Evolutionary conservation across 345 rosid genomes (phyloP).

Genomic region (Eucalyptus erythrocorys): DNA sequence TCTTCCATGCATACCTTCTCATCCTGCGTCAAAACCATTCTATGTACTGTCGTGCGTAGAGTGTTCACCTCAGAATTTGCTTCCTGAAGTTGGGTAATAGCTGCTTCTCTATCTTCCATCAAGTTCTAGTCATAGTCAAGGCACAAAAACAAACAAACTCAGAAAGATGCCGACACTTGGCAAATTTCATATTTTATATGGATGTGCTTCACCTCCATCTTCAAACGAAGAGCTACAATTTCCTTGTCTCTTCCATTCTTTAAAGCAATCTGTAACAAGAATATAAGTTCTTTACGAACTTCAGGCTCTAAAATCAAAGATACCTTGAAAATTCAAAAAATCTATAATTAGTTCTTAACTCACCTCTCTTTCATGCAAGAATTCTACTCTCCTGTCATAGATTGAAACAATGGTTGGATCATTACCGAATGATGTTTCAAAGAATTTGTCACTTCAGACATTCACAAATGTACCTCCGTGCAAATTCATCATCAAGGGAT

Average conservation of each 20-base stretch:
- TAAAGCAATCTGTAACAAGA: not conserved
- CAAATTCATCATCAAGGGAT: not conserved
- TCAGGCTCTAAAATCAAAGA: not conserved
- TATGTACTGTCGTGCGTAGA: not conserved
- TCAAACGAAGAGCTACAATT: not conserved
- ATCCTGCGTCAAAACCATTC: conserved; percentile 86
- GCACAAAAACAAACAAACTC: not conserved
- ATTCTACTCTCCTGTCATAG: not conserved
- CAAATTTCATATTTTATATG: not conserved
- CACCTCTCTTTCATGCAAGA: not conserved
- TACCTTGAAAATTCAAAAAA: not conserved
- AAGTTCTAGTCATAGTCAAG: not conserved
- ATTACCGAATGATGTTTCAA: not conserved
- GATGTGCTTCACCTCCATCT: not conserved
- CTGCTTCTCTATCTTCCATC: not conserved
- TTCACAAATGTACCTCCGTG: not conserved
- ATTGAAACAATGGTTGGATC: not conserved
- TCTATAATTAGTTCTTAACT: not conserved
- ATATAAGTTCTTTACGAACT: not conserved
- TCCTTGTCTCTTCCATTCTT: not conserved
- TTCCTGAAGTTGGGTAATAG: not conserved
- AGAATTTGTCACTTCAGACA: not conserved
- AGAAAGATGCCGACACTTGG: not conserved
- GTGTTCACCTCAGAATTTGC: not conserved
- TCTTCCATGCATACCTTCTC: conserved; percentile 17